phyloP scores from a whole-genome alignment of 306 rosid species.

The Ziziphus jujuba region DNA sequence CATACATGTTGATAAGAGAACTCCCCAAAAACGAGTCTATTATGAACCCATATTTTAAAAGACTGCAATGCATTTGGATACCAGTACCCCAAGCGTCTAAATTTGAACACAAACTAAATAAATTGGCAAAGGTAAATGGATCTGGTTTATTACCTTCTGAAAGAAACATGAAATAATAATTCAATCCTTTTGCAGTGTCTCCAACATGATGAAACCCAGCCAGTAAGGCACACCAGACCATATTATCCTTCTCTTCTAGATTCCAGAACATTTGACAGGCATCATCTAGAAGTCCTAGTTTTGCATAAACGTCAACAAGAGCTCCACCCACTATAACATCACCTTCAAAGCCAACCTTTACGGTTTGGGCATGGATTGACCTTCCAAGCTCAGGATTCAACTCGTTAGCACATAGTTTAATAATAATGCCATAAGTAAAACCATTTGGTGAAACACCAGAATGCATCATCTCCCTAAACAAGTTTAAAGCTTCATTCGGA shows the following conservation, averaged over 20 bases:
- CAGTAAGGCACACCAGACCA: constrained; percentile 41
- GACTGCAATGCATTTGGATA: constrained; percentile 39
- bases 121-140: constrained; percentile 33
- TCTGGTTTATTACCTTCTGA: constrained; percentile 38
- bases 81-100: constrained; percentile 27
- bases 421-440: constrained; percentile 33
- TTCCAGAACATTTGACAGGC: constrained; percentile 28
- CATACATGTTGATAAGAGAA: constrained; percentile 48
- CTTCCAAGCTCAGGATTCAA: constrained; percentile 38
- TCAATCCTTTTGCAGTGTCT: constrained; percentile 30
- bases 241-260: constrained; percentile 41
- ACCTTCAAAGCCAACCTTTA: constrained; percentile 39
- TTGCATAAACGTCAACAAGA: constrained; percentile 40
- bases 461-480: constrained; percentile 30
- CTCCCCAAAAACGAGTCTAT: constrained; percentile 43
- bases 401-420: constrained; percentile 33
- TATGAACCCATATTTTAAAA: constrained; percentile 37
- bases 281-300: constrained; percentile 31
- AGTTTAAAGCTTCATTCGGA: constrained; percentile 29
- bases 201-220: constrained; percentile 44
- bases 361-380: constrained; percentile 36
- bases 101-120: constrained; percentile 38
- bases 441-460: constrained; percentile 20
- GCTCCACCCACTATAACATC: constrained; percentile 40
- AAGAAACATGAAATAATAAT: constrained; percentile 31